Evolutionary conservation across 78 protist species (phyloP).

Genomic region (Ministeria vibrans): DNA sequence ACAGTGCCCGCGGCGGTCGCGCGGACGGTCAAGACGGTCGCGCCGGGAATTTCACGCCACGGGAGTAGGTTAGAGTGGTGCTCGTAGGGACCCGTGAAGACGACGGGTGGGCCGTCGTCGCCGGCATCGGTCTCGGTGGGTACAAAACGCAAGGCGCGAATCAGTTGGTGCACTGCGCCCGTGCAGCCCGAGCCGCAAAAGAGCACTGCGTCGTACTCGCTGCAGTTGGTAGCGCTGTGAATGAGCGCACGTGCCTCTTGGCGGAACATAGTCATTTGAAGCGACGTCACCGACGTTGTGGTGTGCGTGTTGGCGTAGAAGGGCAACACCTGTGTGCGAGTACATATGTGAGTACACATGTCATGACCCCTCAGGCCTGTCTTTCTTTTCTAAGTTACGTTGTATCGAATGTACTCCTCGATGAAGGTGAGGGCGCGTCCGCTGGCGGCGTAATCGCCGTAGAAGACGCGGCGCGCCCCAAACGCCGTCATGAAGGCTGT

Average conservation of each 20-base stretch:
- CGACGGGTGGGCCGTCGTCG: slow-evolving; percentile 6
- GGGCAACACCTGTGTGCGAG: slow-evolving; percentile 52
- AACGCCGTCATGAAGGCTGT: slow-evolving; percentile 17
- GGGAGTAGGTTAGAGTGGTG: slow-evolving; percentile 89
- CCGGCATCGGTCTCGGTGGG: neutral
- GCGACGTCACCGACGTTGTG: slow-evolving; percentile 56
- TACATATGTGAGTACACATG: neutral
- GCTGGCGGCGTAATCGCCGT: slow-evolving; percentile 72
- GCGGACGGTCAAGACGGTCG: slow-evolving; percentile 25
- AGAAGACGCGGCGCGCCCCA: slow-evolving; percentile 31
- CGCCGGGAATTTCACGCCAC: slow-evolving; percentile 80
- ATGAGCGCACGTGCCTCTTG: slow-evolving; percentile 63
- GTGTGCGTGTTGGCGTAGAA: slow-evolving; percentile 87
- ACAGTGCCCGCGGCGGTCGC: slow-evolving; percentile 20
- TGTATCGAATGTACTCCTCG: slow-evolving; percentile 39
- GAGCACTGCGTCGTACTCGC: slow-evolving; percentile 46
- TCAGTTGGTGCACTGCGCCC: slow-evolving; percentile 37
- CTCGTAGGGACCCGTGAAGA: slow-evolving; percentile 77
- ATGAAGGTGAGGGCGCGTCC: slow-evolving; percentile 52
- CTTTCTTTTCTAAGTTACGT: neutral
- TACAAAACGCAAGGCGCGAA: slow-evolving; percentile 33
- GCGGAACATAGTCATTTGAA: slow-evolving; percentile 56
- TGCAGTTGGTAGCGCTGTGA: slow-evolving; percentile 8
- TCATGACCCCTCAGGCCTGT: neutral
- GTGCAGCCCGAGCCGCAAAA: slow-evolving; percentile 73